These are phyloP conservation scores for Xerocomus potaroensis DNA, from an alignment of 768 basidiomycete genomes.

Conservation along the genomic window DNA sequence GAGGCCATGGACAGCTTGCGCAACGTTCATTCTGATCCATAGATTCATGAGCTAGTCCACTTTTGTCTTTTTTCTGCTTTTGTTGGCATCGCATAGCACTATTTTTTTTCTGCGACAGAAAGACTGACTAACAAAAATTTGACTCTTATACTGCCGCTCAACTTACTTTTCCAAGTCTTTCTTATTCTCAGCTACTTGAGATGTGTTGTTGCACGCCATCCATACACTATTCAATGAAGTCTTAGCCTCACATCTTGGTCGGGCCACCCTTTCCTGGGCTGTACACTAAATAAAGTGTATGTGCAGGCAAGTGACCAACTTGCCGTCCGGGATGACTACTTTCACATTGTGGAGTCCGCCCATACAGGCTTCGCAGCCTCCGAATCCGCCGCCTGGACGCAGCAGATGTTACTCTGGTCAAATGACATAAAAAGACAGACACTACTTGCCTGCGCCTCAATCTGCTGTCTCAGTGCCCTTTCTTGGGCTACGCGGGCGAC, in stretches of 20 bases:
- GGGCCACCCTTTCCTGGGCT: too few species aligned
- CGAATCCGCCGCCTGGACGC: slow-evolving; percentile 20
- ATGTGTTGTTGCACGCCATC: too few species aligned
- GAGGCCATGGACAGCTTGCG: slow-evolving; percentile 19
- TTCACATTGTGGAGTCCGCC: slow-evolving; percentile 26
- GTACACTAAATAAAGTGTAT: too few species aligned
- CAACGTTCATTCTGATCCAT: slow-evolving; percentile 14
- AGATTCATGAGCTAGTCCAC: slow-evolving; percentile 20
- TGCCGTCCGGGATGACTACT: neutral
- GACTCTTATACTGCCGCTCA: slow-evolving; percentile 10
- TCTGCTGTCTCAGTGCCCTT: slow-evolving; percentile 47
- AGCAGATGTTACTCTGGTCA: slow-evolving; percentile 3
- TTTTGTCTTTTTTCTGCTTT: slow-evolving; percentile 16
- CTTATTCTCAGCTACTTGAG: too few species aligned
- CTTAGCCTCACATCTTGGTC: too few species aligned
- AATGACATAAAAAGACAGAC: slow-evolving; percentile 3
- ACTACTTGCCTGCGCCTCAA: slow-evolving; percentile 47
- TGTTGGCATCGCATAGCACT: slow-evolving; percentile 7
- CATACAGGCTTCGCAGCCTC: slow-evolving; percentile 32
- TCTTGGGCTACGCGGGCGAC: slow-evolving; percentile 51
- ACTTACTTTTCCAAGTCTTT: slow-evolving; percentile 1
- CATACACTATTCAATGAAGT: slow-evolving; percentile 4
- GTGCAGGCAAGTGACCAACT: too few species aligned
- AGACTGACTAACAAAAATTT: too few species aligned
- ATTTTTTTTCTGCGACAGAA: slow-evolving; percentile 6